Conservation (phyloP, 2,329 filamentous ascomycete genomes). For the Colletotrichum sojae region DNA sequence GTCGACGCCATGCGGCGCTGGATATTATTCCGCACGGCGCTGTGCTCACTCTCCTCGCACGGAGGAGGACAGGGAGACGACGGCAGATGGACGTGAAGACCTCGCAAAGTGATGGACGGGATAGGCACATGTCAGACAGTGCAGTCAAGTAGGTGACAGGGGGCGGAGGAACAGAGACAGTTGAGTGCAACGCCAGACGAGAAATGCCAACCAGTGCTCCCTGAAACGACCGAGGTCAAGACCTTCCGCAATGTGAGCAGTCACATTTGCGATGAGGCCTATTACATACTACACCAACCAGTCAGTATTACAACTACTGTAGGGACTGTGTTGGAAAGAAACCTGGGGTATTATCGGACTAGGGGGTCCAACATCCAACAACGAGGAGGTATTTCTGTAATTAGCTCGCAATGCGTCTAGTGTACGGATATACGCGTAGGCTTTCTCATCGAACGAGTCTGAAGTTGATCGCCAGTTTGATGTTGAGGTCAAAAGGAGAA, state of each 20-base stretch:
- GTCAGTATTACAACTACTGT: too few species aligned
- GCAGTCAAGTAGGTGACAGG: background rate
- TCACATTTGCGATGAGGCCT: constrained; percentile 28
- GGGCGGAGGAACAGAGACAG: background rate
- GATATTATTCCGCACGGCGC: background rate
- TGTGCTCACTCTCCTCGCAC: background rate
- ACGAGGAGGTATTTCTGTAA: background rate
- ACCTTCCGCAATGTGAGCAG: constrained; percentile 35
- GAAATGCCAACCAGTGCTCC: constrained; percentile 17
- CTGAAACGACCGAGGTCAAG: constrained; percentile 26
- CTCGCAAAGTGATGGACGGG: background rate
- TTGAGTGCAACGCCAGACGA: constrained; percentile 26
- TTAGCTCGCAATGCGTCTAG: constrained; percentile 8
- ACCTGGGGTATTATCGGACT: constrained; percentile 26
- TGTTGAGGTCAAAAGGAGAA: constrained; percentile 12
- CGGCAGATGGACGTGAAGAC: background rate
- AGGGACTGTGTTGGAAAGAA: background rate
- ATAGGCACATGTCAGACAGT: constrained; percentile 31
- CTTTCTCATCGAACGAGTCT: background rate
- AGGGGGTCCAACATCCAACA: background rate
- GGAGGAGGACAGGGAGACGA: constrained; percentile 6
- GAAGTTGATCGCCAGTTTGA: constrained; percentile 14
- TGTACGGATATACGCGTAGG: background rate
- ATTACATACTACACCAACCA: background rate
- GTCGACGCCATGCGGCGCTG: background rate